A percentile compares a stretch with the other conserved stretches of the same genome.
Conservation (phyloP, 352 stramenopile species). For the Phytophthora uliginosa region DNA sequence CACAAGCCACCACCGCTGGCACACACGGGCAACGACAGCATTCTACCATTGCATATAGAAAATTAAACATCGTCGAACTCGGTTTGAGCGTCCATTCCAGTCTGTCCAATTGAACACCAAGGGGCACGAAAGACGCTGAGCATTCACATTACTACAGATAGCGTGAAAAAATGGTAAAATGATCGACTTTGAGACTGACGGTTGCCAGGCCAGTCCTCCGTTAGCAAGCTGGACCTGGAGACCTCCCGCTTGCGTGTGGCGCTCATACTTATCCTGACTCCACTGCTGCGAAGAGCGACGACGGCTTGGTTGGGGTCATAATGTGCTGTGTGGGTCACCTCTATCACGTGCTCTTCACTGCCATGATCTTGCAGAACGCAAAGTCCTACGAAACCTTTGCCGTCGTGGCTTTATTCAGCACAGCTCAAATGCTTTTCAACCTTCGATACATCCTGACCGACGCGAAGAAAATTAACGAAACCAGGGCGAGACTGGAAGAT, state of each 20-base stretch:
- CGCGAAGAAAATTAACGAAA: slow-evolving; percentile 7
- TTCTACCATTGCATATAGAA: neutral
- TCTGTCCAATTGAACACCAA: too few species aligned
- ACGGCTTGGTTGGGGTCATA: slow-evolving; percentile 43
- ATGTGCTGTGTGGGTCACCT: slow-evolving; percentile 42
- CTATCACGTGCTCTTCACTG: slow-evolving; percentile 58
- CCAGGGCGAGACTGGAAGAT: slow-evolving; percentile 4
- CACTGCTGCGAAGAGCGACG: slow-evolving; percentile 37
- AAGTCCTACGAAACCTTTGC: slow-evolving; percentile 44
- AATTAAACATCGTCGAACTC: neutral
- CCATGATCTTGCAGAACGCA: slow-evolving; percentile 50
- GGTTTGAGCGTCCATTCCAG: too few species aligned
- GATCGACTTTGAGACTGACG: neutral
- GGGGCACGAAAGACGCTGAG: neutral
- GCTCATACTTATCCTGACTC: slow-evolving; percentile 29
- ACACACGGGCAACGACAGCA: slow-evolving; percentile 24
- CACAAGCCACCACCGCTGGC: slow-evolving; percentile 14
- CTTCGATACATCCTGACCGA: slow-evolving; percentile 27
- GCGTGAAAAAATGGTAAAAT: neutral
- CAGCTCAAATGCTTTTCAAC: slow-evolving; percentile 44
- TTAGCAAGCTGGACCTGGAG: slow-evolving; percentile 42
- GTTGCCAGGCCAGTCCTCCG: slow-evolving; percentile 36
- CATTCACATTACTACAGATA: neutral
- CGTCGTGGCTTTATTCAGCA: slow-evolving; percentile 38
- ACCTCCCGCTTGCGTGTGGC: slow-evolving; percentile 6